Conservation (phyloP, 2,329 filamentous ascomycete genomes). For the Hysterium pulicare region DNA sequence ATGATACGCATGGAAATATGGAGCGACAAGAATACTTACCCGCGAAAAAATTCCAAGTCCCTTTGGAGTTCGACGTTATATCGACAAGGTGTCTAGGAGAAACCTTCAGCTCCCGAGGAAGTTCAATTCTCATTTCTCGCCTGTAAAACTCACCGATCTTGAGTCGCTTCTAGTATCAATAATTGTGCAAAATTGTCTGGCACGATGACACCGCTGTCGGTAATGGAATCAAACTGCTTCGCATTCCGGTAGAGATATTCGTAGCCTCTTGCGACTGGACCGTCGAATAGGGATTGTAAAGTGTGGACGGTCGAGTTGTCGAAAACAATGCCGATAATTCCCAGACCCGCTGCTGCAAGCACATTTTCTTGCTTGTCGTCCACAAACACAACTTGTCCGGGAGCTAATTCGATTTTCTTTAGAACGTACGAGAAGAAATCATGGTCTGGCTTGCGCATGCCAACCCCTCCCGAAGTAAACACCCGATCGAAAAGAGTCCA, state of each 20-base stretch:
- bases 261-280: slow-evolving; percentile 16
- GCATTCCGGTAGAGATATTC: slow-evolving; percentile 18
- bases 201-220: slow-evolving; percentile 17
- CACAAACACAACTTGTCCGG: slow-evolving; percentile 22
- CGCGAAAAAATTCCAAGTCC: slow-evolving; percentile 24
- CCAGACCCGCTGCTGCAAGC: slow-evolving; percentile 20
- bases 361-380: slow-evolving; percentile 31
- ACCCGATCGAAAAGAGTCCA: slow-evolving; percentile 35
- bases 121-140: neutral
- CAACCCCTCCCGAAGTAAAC: slow-evolving; percentile 31
- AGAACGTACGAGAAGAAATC: slow-evolving; percentile 34
- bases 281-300: slow-evolving; percentile 16
- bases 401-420: slow-evolving; percentile 10
- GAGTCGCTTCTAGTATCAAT: slow-evolving; percentile 21
- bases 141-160: slow-evolving; percentile 11
- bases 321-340: slow-evolving; percentile 27
- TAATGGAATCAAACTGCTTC: slow-evolving; percentile 16
- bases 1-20: slow-evolving; percentile 1
- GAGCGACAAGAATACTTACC: slow-evolving; percentile 10
- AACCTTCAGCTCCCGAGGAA: neutral
- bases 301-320: slow-evolving; percentile 8
- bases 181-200: slow-evolving; percentile 28
- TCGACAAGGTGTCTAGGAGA: slow-evolving; percentile 7
- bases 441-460: slow-evolving; percentile 35
- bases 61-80: slow-evolving; percentile 4